phyloP scores from a whole-genome alignment of 2,329 filamentous ascomycete species.

The Cladophialophora carrionii region DNA sequence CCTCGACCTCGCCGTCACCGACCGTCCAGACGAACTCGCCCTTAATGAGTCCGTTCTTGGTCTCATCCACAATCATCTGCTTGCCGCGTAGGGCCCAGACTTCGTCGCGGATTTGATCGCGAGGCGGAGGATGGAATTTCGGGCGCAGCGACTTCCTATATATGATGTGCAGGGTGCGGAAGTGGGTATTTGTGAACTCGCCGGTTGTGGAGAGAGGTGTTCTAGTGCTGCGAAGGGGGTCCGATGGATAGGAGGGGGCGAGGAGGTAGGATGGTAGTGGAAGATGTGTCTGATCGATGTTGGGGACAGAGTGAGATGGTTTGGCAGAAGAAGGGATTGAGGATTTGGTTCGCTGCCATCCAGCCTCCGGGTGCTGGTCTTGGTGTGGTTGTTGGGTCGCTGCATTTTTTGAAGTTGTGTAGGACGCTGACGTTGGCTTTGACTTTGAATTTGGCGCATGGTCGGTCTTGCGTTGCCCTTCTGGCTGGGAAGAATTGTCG shows the following conservation, averaged over 20 bases:
- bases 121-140: conserved; percentile 34
- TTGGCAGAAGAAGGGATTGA: conserved; percentile 20
- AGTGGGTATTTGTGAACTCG: conserved; percentile 38
- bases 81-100: conserved; percentile 23
- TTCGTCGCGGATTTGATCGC: conserved; percentile 26
- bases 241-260: conserved; percentile 37
- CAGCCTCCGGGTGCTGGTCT: neutral
- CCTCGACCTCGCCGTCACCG: conserved; percentile 29
- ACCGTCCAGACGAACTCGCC: conserved; percentile 34
- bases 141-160: conserved; percentile 37
- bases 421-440: neutral
- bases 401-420: neutral
- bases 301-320: neutral
- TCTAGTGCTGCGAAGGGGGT: conserved; percentile 24
- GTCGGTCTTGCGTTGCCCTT: neutral
- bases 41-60: conserved; percentile 23
- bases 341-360: conserved; percentile 26
- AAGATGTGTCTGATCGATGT: neutral
- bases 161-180: conserved; percentile 38
- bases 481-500: neutral
- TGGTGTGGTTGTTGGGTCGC: neutral
- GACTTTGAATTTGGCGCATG: neutral
- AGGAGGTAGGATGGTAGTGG: conserved; percentile 36
- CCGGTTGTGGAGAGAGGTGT: conserved; percentile 29
- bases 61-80: conserved; percentile 69